Conservation (phyloP, 148 eudicot species). For the Polygonum maritimum region DNA sequence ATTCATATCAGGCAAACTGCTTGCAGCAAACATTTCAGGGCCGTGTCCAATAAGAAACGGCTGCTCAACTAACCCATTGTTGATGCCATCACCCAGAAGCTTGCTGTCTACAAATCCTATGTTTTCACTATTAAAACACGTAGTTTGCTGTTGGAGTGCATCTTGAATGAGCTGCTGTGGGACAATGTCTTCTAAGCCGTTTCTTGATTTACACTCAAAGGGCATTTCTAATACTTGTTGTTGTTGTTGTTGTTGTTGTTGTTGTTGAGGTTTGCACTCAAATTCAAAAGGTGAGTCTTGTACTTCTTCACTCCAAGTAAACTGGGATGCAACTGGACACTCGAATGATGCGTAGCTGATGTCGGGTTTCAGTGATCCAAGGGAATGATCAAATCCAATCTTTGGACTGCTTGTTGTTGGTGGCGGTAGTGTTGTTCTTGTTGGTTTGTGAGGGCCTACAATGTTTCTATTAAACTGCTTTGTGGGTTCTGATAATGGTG, state of each 20-base stretch:
- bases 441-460: slow-evolving; percentile 29
- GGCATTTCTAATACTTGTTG: slow-evolving; percentile 35
- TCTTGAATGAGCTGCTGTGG: slow-evolving; percentile 20
- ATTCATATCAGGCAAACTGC: slow-evolving; percentile 21
- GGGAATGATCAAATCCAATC: slow-evolving; percentile 22
- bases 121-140: slow-evolving; percentile 17
- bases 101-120: slow-evolving; percentile 20
- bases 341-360: slow-evolving; percentile 27
- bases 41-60: slow-evolving; percentile 13
- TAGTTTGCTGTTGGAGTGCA: slow-evolving; percentile 12
- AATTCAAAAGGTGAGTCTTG: not conserved
- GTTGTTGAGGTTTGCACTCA: slow-evolving; percentile 2
- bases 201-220: slow-evolving; percentile 27
- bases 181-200: slow-evolving; percentile 16
- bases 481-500: slow-evolving; percentile 33
- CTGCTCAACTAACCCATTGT: slow-evolving; percentile 17
- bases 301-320: slow-evolving; percentile 29
- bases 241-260: slow-evolving; percentile 17
- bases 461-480: slow-evolving; percentile 22
- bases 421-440: not conserved
- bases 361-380: slow-evolving; percentile 28
- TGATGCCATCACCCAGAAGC: slow-evolving; percentile 16
- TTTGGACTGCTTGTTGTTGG: slow-evolving; percentile 25
- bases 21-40: slow-evolving; percentile 12
- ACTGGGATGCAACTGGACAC: slow-evolving; percentile 21